Evolutionary conservation across 495 filamentous ascomycete species (phyloP).

Genomic region (Jackrogersella multiformis): DNA sequence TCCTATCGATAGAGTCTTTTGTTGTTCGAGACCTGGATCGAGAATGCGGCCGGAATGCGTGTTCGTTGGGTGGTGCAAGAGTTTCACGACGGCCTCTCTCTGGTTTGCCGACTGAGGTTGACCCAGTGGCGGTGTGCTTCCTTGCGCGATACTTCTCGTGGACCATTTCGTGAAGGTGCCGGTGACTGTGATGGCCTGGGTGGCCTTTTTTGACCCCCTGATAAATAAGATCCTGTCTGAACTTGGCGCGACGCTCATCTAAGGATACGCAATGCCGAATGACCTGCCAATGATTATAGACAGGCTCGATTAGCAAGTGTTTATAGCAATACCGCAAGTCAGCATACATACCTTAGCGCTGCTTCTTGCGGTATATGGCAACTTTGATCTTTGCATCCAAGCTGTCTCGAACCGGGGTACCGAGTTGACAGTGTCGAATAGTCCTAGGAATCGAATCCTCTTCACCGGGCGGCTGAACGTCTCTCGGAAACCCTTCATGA

Average conservation of each 20-base stretch:
- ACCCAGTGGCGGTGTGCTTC: neutral
- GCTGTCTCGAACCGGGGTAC: conserved; percentile 84
- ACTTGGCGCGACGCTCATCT: conserved; percentile 78
- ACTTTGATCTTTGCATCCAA: conserved; percentile 84
- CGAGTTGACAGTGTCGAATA: conserved; percentile 83
- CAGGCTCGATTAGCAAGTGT: too few relatives aligned
- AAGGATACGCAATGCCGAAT: conserved; percentile 80
- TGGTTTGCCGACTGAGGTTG: neutral
- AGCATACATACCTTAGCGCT: conserved; percentile 67
- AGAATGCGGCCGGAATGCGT: conserved; percentile 42
- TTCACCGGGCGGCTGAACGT: conserved; percentile 83
- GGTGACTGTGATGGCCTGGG: conserved; percentile 49
- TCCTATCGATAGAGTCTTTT: conserved; percentile 26
- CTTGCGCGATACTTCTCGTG: conserved; percentile 52
- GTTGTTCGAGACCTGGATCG: conserved; percentile 41
- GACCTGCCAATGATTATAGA: conserved; percentile 48
- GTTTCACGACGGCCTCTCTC: conserved; percentile 40
- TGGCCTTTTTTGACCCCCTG: conserved; percentile 54
- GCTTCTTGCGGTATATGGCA: conserved; percentile 83
- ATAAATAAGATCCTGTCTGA: conserved; percentile 76
- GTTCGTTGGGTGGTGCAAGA: conserved; percentile 35
- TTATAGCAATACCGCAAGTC: too few relatives aligned
- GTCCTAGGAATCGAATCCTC: conserved; percentile 73
- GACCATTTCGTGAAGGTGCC: conserved; percentile 51
- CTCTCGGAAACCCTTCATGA: conserved; percentile 84